phyloP scores from a whole-genome alignment of 495 filamentous ascomycete species.

The Hypoxylon intermedium region DNA sequence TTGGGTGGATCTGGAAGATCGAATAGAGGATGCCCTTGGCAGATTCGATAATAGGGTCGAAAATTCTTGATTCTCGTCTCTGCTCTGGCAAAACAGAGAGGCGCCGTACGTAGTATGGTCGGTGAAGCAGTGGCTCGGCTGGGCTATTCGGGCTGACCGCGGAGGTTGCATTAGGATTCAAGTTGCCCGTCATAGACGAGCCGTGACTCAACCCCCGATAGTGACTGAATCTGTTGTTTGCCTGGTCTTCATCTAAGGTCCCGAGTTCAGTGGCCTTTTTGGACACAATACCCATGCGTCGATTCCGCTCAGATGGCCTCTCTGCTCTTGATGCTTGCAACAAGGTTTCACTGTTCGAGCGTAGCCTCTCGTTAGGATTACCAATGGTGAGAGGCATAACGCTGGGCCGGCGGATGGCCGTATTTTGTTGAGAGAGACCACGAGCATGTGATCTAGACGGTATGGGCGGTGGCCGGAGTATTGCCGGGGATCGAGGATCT shows the following conservation, averaged over 20 bases:
- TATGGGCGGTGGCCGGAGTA: slow-evolving; percentile 72
- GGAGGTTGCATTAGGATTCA: slow-evolving; percentile 44
- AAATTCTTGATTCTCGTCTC: slow-evolving; percentile 64
- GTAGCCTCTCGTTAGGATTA: slow-evolving; percentile 78
- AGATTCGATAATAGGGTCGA: slow-evolving; percentile 74
- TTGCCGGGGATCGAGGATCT: slow-evolving; percentile 68
- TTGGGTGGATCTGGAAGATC: slow-evolving; percentile 78
- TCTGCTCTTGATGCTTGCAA: slow-evolving; percentile 60
- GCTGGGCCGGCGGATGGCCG: slow-evolving; percentile 68
- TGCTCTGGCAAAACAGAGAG: slow-evolving; percentile 86
- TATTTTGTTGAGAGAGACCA: slow-evolving; percentile 75
- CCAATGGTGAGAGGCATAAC: slow-evolving; percentile 71
- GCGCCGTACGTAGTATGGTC: slow-evolving; percentile 70
- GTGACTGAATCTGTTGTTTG: slow-evolving; percentile 76
- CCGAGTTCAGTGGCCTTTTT: slow-evolving; percentile 76
- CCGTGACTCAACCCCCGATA: slow-evolving; percentile 82
- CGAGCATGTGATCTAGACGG: slow-evolving; percentile 80
- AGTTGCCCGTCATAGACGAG: slow-evolving; percentile 69
- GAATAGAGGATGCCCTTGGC: slow-evolving; percentile 89
- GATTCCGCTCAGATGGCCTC: slow-evolving; percentile 58
- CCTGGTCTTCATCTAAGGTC: slow-evolving; percentile 74
- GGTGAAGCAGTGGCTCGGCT: slow-evolving; percentile 59
- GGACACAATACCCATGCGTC: slow-evolving; percentile 85
- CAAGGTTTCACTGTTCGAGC: slow-evolving; percentile 89
- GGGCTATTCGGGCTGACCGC: slow-evolving; percentile 62